phyloP scores from a whole-genome alignment of 345 rosid species.

The Trapa bicornis region DNA sequence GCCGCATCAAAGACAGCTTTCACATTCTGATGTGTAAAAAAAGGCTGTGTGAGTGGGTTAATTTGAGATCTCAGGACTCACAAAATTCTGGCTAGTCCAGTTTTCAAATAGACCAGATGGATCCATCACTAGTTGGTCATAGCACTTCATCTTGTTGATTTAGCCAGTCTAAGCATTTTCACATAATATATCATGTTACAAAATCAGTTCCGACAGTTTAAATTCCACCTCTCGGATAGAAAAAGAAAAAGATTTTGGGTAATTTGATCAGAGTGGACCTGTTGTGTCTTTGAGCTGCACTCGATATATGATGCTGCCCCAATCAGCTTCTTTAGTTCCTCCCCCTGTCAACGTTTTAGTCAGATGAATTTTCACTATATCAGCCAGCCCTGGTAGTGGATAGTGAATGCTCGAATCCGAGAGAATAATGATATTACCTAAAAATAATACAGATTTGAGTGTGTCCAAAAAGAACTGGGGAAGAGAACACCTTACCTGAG shows the following conservation, averaged over 20 bases:
- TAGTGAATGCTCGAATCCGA: background rate
- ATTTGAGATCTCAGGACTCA: too few species aligned
- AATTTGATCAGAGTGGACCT: slow-evolving; percentile 4
- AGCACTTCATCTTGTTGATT: too few species aligned
- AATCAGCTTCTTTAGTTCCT: slow-evolving; percentile 17
- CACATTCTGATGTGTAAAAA: slow-evolving; percentile 24
- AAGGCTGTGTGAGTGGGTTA: background rate
- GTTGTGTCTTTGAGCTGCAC: slow-evolving; percentile 20
- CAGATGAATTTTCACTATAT: background rate
- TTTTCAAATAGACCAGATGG: too few species aligned
- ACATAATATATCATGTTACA: background rate
- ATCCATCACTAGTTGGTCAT: too few species aligned
- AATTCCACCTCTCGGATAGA: background rate
- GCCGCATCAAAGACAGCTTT: slow-evolving; percentile 48
- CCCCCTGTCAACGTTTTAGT: slow-evolving; percentile 9
- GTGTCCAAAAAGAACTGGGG: too few species aligned
- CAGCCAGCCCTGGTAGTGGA: background rate
- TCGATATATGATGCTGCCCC: slow-evolving; percentile 15
- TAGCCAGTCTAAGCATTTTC: too few species aligned
- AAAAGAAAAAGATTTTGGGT: background rate
- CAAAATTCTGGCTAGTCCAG: too few species aligned
- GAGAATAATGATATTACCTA: background rate
- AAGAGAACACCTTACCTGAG: slow-evolving; percentile 12
- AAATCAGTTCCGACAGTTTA: background rate
- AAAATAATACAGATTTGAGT: background rate